Conservation (phyloP, 371 early-diverging fungal genomes). For the Syncephalastrum sp. region DNA sequence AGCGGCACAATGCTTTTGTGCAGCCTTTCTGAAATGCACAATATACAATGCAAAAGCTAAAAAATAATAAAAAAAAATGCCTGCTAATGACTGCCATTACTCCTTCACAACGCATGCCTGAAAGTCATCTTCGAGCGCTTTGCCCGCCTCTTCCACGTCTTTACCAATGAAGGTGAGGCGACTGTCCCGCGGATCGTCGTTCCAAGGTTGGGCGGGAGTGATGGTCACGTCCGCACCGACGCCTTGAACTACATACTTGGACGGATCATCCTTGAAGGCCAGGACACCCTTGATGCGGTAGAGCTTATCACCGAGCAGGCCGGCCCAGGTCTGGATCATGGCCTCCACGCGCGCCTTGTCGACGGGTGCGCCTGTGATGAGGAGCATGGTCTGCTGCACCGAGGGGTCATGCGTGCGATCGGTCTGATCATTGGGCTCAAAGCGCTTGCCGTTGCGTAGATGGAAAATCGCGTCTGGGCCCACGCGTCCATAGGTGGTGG, state of each 20-base stretch:
- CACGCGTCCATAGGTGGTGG: constrained; percentile 21
- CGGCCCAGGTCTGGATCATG: constrained; percentile 16
- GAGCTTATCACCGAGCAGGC: constrained; percentile 7
- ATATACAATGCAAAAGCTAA: no score
- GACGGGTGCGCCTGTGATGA: constrained; percentile 19
- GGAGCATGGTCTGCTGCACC: constrained; percentile 29
- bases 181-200: constrained; percentile 17
- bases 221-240: constrained; percentile 21
- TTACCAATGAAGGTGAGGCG: constrained; percentile 36
- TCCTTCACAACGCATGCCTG: no score
- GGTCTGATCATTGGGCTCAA: constrained; percentile 12
- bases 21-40: no score
- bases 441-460: constrained; percentile 8
- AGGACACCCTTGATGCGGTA: constrained; percentile 37
- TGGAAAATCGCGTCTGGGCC: constrained; percentile 19
- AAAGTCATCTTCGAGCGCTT: no score
- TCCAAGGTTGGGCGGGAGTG: constrained; percentile 23
- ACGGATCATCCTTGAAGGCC: constrained; percentile 13
- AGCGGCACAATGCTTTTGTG: no score
- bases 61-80: no score
- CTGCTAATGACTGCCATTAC: no score
- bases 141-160: constrained; percentile 9
- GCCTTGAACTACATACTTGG: constrained; percentile 31
- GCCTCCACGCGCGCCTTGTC: constrained; percentile 15
- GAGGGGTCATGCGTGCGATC: constrained; percentile 30